Percentiles rank a stretch among this genome's conserved stretches.
Evolutionary conservation across 345 rosid species (phyloP).

Genomic region (Cardamine resedifolia): DNA sequence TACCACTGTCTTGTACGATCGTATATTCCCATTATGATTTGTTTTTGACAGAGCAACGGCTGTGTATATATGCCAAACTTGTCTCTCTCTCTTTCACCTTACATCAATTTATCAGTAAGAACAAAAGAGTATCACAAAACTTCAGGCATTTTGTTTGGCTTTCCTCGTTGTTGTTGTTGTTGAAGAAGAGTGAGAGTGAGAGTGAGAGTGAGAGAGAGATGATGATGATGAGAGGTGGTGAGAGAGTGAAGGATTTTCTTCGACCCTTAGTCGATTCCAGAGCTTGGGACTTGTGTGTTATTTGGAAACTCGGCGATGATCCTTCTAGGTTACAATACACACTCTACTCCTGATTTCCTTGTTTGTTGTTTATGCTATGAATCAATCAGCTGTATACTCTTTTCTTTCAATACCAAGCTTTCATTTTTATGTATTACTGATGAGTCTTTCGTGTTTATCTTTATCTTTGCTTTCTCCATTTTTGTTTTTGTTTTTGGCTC

Average conservation of each 20-base stretch:
- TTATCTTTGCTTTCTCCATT: no score
- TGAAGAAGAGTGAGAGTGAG: no score
- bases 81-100: slow-evolving; percentile 16
- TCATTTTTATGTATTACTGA: not conserved
- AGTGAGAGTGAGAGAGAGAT: slow-evolving; percentile 11
- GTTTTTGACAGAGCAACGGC: slow-evolving; percentile 37
- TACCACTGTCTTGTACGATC: slow-evolving; percentile 39
- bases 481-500: no score
- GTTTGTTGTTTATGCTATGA: not conserved
- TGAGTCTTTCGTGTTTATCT: not conserved
- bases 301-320: slow-evolving; percentile 87
- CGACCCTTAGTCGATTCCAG: slow-evolving; percentile 66
- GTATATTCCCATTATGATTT: slow-evolving; percentile 37
- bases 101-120: slow-evolving; percentile 29
- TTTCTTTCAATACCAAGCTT: slow-evolving; percentile 14
- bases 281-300: slow-evolving; percentile 78
- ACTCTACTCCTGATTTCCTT: not conserved
- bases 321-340: slow-evolving; percentile 42
- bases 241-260: slow-evolving; percentile 59
- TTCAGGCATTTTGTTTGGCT: slow-evolving; percentile 27
- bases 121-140: slow-evolving; percentile 15
- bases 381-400: not conserved
- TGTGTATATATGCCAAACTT: slow-evolving; percentile 26
- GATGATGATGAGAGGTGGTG: slow-evolving; percentile 50
- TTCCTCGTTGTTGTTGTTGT: not conserved